phyloP scores from a whole-genome alignment of 352 stramenopile species.

The Saprolegnia parasitica region DNA sequence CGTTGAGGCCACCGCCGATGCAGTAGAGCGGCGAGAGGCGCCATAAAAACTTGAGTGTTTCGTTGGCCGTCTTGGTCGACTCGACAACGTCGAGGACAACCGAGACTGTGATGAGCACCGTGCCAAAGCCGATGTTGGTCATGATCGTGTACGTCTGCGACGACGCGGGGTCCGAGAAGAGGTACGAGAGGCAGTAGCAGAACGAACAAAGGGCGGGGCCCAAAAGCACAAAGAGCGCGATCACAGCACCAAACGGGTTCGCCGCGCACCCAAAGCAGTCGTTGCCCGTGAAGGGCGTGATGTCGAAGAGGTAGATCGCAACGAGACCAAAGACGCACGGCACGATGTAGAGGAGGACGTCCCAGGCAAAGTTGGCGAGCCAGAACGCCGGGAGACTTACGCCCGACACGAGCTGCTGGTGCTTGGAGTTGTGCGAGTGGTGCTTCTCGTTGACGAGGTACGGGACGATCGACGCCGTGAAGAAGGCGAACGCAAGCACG shows the following conservation, averaged over 20 bases:
- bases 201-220: conserved; percentile 55
- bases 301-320: conserved; percentile 48
- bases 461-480: conserved; percentile 88
- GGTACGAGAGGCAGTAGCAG: conserved; percentile 61
- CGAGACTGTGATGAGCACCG: conserved; percentile 53
- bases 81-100: conserved; percentile 31
- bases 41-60: conserved; percentile 61
- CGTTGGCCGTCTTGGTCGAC: conserved; percentile 44
- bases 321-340: conserved; percentile 41
- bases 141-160: conserved; percentile 69
- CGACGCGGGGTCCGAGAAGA: conserved; percentile 59
- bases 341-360: conserved; percentile 89
- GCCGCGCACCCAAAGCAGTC: conserved; percentile 46
- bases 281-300: conserved; percentile 45
- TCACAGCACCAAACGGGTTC: conserved; percentile 45
- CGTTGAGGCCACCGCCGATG: conserved; percentile 43
- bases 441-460: conserved; percentile 96
- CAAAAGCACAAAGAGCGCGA: conserved; percentile 55
- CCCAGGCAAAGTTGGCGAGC: conserved; percentile 93
- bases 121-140: conserved; percentile 61
- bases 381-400: conserved; percentile 93
- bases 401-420: conserved; percentile 94
- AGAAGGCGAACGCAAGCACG: conserved; percentile 88
- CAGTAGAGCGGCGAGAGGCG: conserved; percentile 62
- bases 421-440: conserved; percentile 90